Conservation (phyloP, 2,329 filamentous ascomycete genomes). For the Hypoxylon rubiginosum region DNA sequence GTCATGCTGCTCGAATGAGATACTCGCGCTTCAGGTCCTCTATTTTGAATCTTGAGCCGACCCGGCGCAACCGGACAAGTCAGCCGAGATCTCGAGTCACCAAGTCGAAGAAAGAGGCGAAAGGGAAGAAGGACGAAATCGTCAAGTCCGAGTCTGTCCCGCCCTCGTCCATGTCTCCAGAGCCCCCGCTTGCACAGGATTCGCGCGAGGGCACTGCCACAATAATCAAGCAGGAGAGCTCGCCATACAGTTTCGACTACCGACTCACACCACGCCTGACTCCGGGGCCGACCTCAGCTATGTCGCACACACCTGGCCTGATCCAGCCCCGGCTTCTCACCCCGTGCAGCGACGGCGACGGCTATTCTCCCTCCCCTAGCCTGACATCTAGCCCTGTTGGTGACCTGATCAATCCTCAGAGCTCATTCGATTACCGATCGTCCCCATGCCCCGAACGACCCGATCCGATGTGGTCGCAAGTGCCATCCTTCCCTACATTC, state of each 20-base stretch:
- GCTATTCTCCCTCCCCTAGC: constrained; percentile 49
- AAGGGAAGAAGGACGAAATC: constrained; percentile 55
- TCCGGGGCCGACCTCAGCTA: constrained; percentile 44
- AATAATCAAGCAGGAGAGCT: constrained; percentile 57
- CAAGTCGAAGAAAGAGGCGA: constrained; percentile 61
- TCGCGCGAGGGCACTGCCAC: constrained; percentile 43
- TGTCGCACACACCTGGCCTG: constrained; percentile 48
- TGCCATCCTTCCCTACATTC: constrained; percentile 57
- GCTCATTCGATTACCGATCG: constrained; percentile 50
- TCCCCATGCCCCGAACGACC: constrained; percentile 50
- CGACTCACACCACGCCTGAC: constrained; percentile 47
- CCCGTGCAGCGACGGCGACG: constrained; percentile 66
- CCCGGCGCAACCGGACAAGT: constrained; percentile 60
- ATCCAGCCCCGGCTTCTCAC: constrained; percentile 61
- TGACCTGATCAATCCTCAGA: constrained; percentile 51
- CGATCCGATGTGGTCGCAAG: constrained; percentile 50
- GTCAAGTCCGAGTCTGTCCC: constrained; percentile 57
- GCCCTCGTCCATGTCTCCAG: constrained; percentile 10
- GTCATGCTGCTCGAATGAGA: constrained; percentile 72
- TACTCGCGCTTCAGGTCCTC: constrained; percentile 66
- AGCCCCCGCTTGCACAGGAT: constrained; percentile 39
- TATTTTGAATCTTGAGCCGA: constrained; percentile 63
- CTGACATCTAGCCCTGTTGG: constrained; percentile 52
- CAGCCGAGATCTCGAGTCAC: constrained; percentile 59
- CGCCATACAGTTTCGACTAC: constrained; percentile 49